These are phyloP conservation scores for Diaporthe aspalathi DNA, from an alignment of 2,329 filamentous ascomycete genomes.

Conservation along the genomic window DNA sequence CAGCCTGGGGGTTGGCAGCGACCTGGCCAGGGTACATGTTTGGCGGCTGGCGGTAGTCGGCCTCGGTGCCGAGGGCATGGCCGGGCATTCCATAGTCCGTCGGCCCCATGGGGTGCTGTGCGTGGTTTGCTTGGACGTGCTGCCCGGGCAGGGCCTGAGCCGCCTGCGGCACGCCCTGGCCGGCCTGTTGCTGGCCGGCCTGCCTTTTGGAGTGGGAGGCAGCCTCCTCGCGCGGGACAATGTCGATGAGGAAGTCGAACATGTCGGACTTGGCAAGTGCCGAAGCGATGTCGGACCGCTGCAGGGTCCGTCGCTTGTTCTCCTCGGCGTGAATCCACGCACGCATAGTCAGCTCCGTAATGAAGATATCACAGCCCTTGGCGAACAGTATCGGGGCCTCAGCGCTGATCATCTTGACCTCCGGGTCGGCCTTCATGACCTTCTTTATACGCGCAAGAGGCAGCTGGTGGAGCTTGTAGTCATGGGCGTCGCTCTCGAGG, in stretches of 20 bases:
- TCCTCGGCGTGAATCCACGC: slow-evolving; percentile 99
- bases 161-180: slow-evolving; percentile 58
- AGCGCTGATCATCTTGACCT: slow-evolving; percentile 99
- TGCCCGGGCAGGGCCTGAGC: slow-evolving; percentile 65
- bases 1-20: slow-evolving; percentile 75
- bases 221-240: slow-evolving; percentile 95
- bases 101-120: slow-evolving; percentile 67
- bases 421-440: slow-evolving; percentile 99
- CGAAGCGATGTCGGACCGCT: slow-evolving; percentile 95
- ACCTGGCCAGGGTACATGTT: slow-evolving; percentile 87
- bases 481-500: slow-evolving; percentile 93
- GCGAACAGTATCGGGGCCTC: slow-evolving; percentile 98
- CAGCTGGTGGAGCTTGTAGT: slow-evolving; percentile 98
- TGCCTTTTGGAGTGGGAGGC: slow-evolving; percentile 85
- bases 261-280: slow-evolving; percentile 98
- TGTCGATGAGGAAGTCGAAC: slow-evolving; percentile 99
- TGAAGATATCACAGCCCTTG: slow-evolving; percentile 99
- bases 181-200: slow-evolving; percentile 58
- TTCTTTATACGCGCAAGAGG: slow-evolving; percentile 99
- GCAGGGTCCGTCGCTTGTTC: slow-evolving; percentile 95
- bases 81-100: slow-evolving; percentile 71
- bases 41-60: slow-evolving; percentile 82
- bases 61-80: slow-evolving; percentile 74
- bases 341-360: slow-evolving; percentile 98
- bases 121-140: slow-evolving; percentile 67